A percentile compares a stretch with the other conserved stretches of the same genome.
These are phyloP conservation scores for Aegilops tauschii DNA, from an alignment of 176 grass and related monocot species.

Conservation along the genomic window DNA sequence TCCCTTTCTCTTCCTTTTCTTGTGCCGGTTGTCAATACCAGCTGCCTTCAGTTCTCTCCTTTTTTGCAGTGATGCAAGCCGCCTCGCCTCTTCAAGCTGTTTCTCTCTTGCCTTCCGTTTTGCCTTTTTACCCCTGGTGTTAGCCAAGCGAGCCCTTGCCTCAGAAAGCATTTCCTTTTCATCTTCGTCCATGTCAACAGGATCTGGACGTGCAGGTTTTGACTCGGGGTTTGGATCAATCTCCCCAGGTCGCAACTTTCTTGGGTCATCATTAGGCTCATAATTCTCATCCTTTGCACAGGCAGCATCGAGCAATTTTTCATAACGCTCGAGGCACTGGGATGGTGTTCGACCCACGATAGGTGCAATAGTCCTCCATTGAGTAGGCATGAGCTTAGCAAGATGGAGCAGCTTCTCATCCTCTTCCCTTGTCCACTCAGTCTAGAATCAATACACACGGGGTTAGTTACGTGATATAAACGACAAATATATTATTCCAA, in stretches of 20 bases:
- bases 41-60: constrained; percentile 90
- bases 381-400: constrained; percentile 97
- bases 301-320: constrained; percentile 88
- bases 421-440: constrained; percentile 98
- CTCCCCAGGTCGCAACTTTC: constrained; percentile 87
- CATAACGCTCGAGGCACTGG: constrained; percentile 91
- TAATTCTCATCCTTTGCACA: constrained; percentile 91
- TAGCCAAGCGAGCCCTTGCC: constrained; percentile 88
- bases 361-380: constrained; percentile 96
- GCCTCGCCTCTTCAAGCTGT: constrained; percentile 89
- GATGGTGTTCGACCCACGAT: constrained; percentile 91
- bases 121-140: constrained; percentile 96
- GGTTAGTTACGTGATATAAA: constrained; percentile 12
- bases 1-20: constrained; percentile 81
- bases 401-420: constrained; percentile 96
- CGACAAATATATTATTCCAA: neutral
- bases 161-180: constrained; percentile 99
- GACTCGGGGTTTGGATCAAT: constrained; percentile 96
- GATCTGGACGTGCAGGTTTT: constrained; percentile 90
- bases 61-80: constrained; percentile 92
- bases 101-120: constrained; percentile 96
- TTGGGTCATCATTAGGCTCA: constrained; percentile 81
- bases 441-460: constrained; percentile 48
- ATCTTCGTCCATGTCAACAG: constrained; percentile 96
- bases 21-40: constrained; percentile 71